Conservation (phyloP, 805 yeast species). For the Zygoascus ofunaensis region DNA sequence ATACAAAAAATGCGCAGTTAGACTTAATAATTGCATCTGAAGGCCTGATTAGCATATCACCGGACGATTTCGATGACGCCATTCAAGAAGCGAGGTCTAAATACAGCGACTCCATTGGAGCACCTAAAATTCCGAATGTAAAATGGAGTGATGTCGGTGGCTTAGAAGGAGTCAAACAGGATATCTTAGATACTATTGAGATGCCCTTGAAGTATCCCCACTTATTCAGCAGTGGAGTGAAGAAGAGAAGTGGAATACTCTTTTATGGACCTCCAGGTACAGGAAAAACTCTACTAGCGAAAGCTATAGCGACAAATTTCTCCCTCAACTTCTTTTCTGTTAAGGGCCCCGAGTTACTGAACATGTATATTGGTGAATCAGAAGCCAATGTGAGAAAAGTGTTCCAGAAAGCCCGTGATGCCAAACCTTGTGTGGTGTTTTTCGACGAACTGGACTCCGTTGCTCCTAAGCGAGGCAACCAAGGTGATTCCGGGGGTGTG, state of each 20-base stretch:
- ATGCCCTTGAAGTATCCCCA: constrained; percentile 93
- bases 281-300: constrained; percentile 90
- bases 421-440: constrained; percentile 94
- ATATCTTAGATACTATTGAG: constrained; percentile 90
- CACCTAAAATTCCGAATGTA: constrained; percentile 91
- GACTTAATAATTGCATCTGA: constrained; percentile 42
- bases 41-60: constrained; percentile 44
- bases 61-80: constrained; percentile 58
- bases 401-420: constrained; percentile 90
- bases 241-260: constrained; percentile 86
- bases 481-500: constrained; percentile 98
- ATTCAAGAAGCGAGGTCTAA: constrained; percentile 76
- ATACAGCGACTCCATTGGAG: constrained; percentile 91
- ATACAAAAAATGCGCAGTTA: constrained; percentile 7
- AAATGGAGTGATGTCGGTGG: constrained; percentile 98
- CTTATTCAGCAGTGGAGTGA: constrained; percentile 76
- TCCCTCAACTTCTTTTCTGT: constrained; percentile 91
- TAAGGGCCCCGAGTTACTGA: constrained; percentile 92
- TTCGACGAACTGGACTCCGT: constrained; percentile 97
- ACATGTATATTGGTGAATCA: constrained; percentile 98
- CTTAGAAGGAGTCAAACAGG: constrained; percentile 78
- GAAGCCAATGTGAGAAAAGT: constrained; percentile 95
- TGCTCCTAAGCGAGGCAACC: constrained; percentile 97
- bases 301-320: constrained; percentile 94
- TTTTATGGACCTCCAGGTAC: constrained; percentile 99